Evolutionary conservation across 805 yeast genomes (phyloP).

Genomic region (Tetrapisispora iriomotensis): DNA sequence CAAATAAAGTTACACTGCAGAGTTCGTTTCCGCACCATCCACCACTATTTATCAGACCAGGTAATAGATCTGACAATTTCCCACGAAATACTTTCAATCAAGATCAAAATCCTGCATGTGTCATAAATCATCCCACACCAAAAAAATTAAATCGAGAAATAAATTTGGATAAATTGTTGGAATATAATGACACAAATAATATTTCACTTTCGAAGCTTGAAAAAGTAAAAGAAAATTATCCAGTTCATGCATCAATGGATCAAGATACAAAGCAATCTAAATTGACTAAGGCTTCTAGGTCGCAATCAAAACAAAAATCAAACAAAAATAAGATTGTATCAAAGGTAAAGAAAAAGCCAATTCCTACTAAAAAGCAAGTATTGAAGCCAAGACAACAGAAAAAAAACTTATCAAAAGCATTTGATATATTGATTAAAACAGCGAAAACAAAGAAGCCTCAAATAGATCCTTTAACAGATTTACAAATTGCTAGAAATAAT

Average conservation of each 20-base stretch:
- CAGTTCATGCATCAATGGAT: not conserved
- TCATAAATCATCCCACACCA: not conserved
- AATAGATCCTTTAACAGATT: not conserved
- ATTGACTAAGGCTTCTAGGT: too few relatives aligned
- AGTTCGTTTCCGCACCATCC: too few relatives aligned
- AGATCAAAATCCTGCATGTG: not conserved
- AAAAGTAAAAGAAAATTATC: not conserved
- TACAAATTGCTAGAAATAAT: not conserved
- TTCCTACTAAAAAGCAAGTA: too few relatives aligned
- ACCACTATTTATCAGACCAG: too few relatives aligned
- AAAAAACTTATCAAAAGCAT: constrained; percentile 2
- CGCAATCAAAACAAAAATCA: too few relatives aligned
- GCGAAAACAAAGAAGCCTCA: not conserved
- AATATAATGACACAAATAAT: not conserved
- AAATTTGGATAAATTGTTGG: not conserved
- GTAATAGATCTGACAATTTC: not conserved
- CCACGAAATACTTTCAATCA: not conserved
- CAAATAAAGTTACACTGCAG: too few relatives aligned
- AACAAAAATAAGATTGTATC: not conserved
- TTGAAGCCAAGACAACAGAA: not conserved
- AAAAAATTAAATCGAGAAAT: not conserved
- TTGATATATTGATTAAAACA: not conserved
- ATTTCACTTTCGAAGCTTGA: too few relatives aligned
- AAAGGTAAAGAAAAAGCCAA: too few relatives aligned
- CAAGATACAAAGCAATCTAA: too few relatives aligned